Percentiles rank a stretch among this genome's conserved stretches.
These are phyloP conservation scores for Beauveria bassiana DNA, from an alignment of 2,329 filamentous ascomycete genomes.

Conservation along the genomic window DNA sequence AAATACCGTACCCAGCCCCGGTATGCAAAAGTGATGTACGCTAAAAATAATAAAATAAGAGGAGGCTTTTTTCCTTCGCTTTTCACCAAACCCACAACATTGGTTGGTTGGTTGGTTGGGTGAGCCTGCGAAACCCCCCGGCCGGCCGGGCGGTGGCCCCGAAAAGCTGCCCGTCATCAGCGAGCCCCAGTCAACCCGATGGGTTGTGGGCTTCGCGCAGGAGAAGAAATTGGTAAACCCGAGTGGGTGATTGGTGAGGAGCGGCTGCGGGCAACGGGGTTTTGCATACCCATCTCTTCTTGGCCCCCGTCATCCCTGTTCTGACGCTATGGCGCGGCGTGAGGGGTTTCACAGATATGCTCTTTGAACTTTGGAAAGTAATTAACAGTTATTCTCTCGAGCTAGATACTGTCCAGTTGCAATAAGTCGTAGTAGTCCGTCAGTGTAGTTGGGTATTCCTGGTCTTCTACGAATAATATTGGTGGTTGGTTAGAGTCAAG, in stretches of 20 bases:
- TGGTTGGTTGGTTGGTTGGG: background rate
- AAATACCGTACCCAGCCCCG: background rate
- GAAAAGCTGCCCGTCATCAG: background rate
- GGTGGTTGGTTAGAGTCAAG: background rate
- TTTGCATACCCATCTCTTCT: background rate
- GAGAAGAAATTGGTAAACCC: background rate
- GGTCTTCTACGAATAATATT: background rate
- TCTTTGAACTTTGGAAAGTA: too few species aligned
- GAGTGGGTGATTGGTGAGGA: background rate
- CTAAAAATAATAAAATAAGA: too few species aligned
- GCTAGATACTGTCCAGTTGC: too few species aligned
- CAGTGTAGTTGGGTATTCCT: background rate
- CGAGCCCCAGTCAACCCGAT: background rate
- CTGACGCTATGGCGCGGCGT: too few species aligned
- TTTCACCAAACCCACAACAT: background rate
- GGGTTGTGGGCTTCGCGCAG: background rate
- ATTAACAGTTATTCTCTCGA: too few species aligned
- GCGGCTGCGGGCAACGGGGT: background rate
- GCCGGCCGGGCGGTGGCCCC: background rate
- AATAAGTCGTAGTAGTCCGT: too few species aligned
- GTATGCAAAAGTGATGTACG: background rate
- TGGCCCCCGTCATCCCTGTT: background rate
- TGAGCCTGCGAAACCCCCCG: background rate
- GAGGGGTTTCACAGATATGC: too few species aligned
- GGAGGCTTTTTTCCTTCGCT: background rate